A percentile compares a stretch with the other conserved stretches of the same genome.
These are phyloP conservation scores for Prunus mira DNA, from an alignment of 306 rosid genomes.

Conservation along the genomic window DNA sequence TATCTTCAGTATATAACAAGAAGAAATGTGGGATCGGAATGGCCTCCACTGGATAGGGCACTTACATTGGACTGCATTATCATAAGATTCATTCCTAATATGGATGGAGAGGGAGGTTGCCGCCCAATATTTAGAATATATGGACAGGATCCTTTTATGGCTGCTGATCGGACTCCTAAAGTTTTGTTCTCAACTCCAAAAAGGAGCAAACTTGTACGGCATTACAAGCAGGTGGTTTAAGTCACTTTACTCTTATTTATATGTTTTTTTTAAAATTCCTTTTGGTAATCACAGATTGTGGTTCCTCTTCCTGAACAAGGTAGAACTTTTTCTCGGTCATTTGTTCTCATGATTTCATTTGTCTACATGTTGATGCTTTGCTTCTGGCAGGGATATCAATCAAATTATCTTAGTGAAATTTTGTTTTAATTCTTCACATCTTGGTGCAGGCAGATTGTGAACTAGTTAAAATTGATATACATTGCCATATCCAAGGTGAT, in stretches of 20 bases:
- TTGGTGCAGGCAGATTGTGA: conserved; percentile 78
- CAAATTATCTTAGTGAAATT: neutral
- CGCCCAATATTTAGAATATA: conserved; percentile 93
- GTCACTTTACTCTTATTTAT: conserved; percentile 18
- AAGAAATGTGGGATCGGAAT: conserved; percentile 82
- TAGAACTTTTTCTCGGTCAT: neutral
- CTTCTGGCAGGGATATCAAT: conserved; percentile 2
- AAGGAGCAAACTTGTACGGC: conserved; percentile 73
- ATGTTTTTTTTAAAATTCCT: neutral
- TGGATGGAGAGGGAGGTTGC: conserved; percentile 88
- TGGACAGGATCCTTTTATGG: conserved; percentile 94
- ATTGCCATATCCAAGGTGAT: conserved; percentile 94
- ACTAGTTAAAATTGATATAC: conserved; percentile 86
- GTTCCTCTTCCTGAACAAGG: neutral
- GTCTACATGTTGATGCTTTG: conserved; percentile 16
- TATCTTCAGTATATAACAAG: conserved; percentile 93
- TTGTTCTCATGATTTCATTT: conserved; percentile 23
- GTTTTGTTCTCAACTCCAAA: conserved; percentile 91
- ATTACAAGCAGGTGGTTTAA: conserved; percentile 76
- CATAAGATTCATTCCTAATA: conserved; percentile 68
- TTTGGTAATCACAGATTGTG: conserved; percentile 1
- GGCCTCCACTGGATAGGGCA: conserved; percentile 96
- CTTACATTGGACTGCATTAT: conserved; percentile 85
- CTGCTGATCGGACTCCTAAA: conserved; percentile 76
- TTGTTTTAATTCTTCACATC: conserved; percentile 12